A percentile compares a stretch with the other conserved stretches of the same genome.
These are phyloP conservation scores for Wickerhamomyces bovis DNA, from an alignment of 805 yeast genomes.

Conservation along the genomic window DNA sequence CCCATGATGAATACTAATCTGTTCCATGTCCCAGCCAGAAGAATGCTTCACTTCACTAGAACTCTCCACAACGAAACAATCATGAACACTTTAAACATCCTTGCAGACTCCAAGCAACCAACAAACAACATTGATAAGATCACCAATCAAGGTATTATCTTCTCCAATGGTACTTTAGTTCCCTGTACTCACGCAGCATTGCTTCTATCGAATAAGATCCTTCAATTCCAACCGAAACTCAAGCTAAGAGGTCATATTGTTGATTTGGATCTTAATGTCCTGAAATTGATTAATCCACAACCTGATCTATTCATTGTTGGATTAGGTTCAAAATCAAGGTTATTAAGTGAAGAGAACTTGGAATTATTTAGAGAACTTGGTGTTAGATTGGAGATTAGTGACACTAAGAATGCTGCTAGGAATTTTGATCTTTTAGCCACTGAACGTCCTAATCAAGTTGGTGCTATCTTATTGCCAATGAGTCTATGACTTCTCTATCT, in stretches of 20 bases:
- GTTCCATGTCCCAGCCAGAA: neutral
- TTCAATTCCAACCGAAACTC: slow-evolving; percentile 45
- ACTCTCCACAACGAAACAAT: slow-evolving; percentile 10
- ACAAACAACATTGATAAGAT: slow-evolving; percentile 46
- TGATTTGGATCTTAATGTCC: slow-evolving; percentile 39
- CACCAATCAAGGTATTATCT: slow-evolving; percentile 50
- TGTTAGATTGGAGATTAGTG: slow-evolving; percentile 63
- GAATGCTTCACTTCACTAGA: slow-evolving; percentile 1
- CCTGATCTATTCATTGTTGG: slow-evolving; percentile 76
- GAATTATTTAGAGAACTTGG: slow-evolving; percentile 50
- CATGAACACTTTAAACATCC: slow-evolving; percentile 38
- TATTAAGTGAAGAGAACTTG: slow-evolving; percentile 53
- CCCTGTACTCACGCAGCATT: slow-evolving; percentile 42
- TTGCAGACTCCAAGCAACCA: slow-evolving; percentile 38
- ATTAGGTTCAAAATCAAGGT: slow-evolving; percentile 56
- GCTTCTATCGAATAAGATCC: slow-evolving; percentile 51
- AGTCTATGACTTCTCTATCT: neutral
- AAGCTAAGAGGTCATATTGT: slow-evolving; percentile 43
- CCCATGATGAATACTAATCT: no score
- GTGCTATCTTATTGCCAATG: slow-evolving; percentile 37
- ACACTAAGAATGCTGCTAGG: slow-evolving; percentile 60
- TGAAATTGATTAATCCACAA: slow-evolving; percentile 58
- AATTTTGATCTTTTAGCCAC: slow-evolving; percentile 73
- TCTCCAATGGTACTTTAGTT: slow-evolving; percentile 43
- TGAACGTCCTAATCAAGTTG: slow-evolving; percentile 71